Evolutionary conservation across 345 rosid species (phyloP).

Genomic region (Erysimum cheiranthoides): DNA sequence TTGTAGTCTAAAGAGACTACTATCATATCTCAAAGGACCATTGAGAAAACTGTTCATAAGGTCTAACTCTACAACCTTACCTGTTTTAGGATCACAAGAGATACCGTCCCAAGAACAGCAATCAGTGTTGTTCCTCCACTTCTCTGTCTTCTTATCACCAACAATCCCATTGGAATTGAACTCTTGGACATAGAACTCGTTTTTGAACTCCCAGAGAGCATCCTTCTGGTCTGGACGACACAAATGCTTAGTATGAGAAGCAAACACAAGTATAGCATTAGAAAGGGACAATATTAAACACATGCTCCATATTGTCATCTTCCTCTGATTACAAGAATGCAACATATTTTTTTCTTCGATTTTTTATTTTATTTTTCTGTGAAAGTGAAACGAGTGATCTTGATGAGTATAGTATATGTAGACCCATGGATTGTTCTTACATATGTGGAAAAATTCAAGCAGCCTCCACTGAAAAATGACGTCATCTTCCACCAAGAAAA

Average conservation of each 20-base stretch:
- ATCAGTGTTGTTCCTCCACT: constrained; percentile 24
- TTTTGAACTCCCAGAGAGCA: constrained; percentile 36
- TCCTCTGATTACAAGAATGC: background rate
- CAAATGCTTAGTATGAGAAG: background rate
- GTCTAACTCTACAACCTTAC: constrained; percentile 19
- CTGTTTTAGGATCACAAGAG: constrained; percentile 30
- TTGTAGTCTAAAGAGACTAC: constrained; percentile 13
- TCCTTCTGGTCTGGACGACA: constrained; percentile 34
- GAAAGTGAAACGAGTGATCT: background rate
- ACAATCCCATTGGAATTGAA: background rate
- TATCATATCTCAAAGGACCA: constrained; percentile 17
- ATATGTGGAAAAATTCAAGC: background rate
- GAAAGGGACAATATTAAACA: background rate
- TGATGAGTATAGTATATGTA: background rate
- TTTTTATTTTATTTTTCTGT: background rate
- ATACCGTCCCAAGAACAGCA: constrained; percentile 40
- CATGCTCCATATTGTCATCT: constrained; percentile 6
- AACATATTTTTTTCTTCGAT: background rate
- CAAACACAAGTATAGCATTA: background rate
- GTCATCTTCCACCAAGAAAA: background rate
- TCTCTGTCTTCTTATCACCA: constrained; percentile 6
- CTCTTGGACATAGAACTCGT: constrained; percentile 6
- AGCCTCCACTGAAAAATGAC: background rate
- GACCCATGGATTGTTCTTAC: background rate
- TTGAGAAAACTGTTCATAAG: constrained; percentile 9